Conservation (phyloP, 805 yeast species). For the Sugiyamaella valdiviana region DNA sequence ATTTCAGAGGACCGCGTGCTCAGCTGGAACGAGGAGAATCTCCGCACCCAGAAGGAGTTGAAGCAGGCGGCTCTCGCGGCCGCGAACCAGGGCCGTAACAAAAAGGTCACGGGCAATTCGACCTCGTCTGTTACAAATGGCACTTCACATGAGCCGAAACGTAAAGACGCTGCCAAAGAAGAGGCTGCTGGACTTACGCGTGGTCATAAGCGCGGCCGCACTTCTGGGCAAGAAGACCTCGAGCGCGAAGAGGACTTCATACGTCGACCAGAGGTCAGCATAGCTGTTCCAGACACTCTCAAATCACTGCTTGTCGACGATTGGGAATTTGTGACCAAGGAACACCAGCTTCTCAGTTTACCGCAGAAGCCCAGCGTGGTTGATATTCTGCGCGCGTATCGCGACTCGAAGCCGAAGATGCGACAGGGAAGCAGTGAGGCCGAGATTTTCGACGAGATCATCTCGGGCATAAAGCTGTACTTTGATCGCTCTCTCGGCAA, state of each 20-base stretch:
- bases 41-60: slow-evolving; percentile 55
- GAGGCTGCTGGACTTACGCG: slow-evolving; percentile 3
- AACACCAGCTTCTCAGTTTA: slow-evolving; percentile 59
- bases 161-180: slow-evolving; percentile 15
- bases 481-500: slow-evolving; percentile 70
- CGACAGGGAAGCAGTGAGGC: slow-evolving; percentile 33
- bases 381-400: slow-evolving; percentile 50
- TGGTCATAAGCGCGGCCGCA: slow-evolving; percentile 18
- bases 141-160: slow-evolving; percentile 11
- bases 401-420: slow-evolving; percentile 25
- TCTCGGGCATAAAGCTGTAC: slow-evolving; percentile 61
- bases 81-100: slow-evolving; percentile 16
- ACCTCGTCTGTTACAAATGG: neutral
- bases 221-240: slow-evolving; percentile 28
- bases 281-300: slow-evolving; percentile 58
- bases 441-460: slow-evolving; percentile 59
- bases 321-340: slow-evolving; percentile 87
- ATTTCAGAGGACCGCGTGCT: slow-evolving; percentile 63
- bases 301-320: slow-evolving; percentile 78
- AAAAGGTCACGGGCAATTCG: slow-evolving; percentile 12
- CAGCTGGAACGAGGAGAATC: slow-evolving; percentile 61
- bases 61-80: slow-evolving; percentile 42
- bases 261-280: slow-evolving; percentile 43
- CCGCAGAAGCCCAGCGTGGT: slow-evolving; percentile 55
- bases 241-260: slow-evolving; percentile 33